Conservation (phyloP, 2,329 filamentous ascomycete genomes). For the Mycosphaerella arachidis region DNA sequence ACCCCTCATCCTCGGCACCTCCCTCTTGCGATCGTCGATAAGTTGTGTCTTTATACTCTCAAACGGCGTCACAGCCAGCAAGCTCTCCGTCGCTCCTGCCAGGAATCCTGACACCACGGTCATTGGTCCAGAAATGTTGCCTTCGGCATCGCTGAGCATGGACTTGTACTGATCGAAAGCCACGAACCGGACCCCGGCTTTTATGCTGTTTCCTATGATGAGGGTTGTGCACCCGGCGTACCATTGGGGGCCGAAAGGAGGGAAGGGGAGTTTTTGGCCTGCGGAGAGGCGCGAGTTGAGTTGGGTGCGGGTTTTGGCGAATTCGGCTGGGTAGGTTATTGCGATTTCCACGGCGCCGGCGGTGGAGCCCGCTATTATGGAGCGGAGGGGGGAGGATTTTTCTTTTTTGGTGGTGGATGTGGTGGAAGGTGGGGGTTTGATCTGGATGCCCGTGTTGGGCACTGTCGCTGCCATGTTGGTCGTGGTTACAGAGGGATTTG, state of each 20-base stretch:
- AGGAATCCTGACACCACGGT: conserved; percentile 93
- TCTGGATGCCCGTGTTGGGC: conserved; percentile 21
- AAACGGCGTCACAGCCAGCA: conserved; percentile 91
- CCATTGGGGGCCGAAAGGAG: conserved; percentile 89
- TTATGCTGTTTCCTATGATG: conserved; percentile 93
- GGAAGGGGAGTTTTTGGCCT: conserved; percentile 87
- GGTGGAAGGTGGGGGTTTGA: conserved; percentile 5
- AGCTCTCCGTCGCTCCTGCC: conserved; percentile 87
- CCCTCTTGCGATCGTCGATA: conserved; percentile 90
- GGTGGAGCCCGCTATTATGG: conserved; percentile 86
- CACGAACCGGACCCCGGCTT: conserved; percentile 93
- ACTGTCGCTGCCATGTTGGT: conserved; percentile 21
- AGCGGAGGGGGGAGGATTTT: conserved; percentile 75
- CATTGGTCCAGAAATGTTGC: conserved; percentile 81
- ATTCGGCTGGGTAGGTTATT: conserved; percentile 92
- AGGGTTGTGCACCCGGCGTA: conserved; percentile 96
- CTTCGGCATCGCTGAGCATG: conserved; percentile 73
- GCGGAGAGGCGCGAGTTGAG: conserved; percentile 79
- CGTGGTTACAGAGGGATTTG: not conserved
- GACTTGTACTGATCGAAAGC: conserved; percentile 93
- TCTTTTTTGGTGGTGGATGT: conserved; percentile 23
- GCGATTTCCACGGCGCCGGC: conserved; percentile 93
- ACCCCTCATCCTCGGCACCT: conserved; percentile 80
- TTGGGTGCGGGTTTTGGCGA: conserved; percentile 92
- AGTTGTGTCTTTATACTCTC: conserved; percentile 98